These are phyloP conservation scores for Cercospora zeina DNA, from an alignment of 2,329 filamentous ascomycete species.

Conservation along the genomic window DNA sequence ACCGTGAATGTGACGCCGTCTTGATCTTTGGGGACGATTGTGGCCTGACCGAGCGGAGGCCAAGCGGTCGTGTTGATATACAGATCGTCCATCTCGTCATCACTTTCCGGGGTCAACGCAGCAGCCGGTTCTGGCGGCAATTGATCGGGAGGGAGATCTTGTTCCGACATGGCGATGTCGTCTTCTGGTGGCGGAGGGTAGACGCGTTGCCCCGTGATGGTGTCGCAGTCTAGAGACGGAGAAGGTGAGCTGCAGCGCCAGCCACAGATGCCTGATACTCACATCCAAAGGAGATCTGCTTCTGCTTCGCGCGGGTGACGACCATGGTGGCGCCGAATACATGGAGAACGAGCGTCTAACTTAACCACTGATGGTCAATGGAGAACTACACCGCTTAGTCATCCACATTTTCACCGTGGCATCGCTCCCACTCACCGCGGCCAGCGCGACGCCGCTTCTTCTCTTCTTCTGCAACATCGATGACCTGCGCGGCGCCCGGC, in stretches of 20 bases:
- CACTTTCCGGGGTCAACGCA: conserved; percentile 23
- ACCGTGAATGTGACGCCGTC: conserved; percentile 62
- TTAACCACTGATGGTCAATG: too few relatives aligned
- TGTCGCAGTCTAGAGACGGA: conserved; percentile 38
- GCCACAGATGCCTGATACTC: conserved; percentile 15
- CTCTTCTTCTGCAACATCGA: conserved; percentile 7
- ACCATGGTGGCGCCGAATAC: conserved; percentile 30
- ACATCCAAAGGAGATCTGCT: conserved; percentile 42
- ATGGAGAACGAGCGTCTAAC: not conserved
- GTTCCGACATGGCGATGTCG: conserved; percentile 30
- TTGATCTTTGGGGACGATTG: conserved; percentile 54
- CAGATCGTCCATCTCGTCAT: conserved; percentile 39
- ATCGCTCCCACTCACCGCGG: not conserved
- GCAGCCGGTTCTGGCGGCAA: conserved; percentile 36
- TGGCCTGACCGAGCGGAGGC: conserved; percentile 75
- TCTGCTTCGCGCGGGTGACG: conserved; percentile 35
- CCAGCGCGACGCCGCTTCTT: conserved; percentile 2
- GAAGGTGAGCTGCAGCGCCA: conserved; percentile 7
- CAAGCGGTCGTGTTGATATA: conserved; percentile 61
- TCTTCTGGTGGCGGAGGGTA: conserved; percentile 36
- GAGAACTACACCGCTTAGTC: not conserved
- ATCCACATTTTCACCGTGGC: not conserved
- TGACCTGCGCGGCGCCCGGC: conserved; percentile 4
- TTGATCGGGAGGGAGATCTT: conserved; percentile 39
- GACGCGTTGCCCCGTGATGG: conserved; percentile 39